phyloP scores from a whole-genome alignment of 1,139 yeast genomes.

The Blastobotrys persicus region DNA sequence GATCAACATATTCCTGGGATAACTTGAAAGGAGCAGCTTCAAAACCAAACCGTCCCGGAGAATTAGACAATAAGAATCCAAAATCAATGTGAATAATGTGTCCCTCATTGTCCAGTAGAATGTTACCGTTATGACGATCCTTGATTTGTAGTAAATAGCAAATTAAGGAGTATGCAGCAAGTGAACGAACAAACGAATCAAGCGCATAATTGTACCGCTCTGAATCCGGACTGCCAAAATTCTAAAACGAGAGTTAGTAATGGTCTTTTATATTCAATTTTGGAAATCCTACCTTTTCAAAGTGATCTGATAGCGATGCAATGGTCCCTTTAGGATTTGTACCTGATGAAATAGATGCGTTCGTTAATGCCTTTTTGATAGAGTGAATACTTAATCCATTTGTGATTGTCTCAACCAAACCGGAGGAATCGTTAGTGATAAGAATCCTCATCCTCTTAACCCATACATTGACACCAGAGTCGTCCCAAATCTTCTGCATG shows the following conservation, averaged over 20 bases:
- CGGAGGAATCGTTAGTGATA: constrained; percentile 86
- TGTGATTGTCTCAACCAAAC: constrained; percentile 91
- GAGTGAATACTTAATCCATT: constrained; percentile 93
- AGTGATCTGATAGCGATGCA: constrained; percentile 74
- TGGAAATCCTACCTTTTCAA: constrained; percentile 36
- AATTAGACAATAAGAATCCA: constrained; percentile 86
- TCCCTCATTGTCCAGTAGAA: constrained; percentile 90
- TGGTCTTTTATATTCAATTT: background rate
- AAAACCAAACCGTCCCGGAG: constrained; percentile 95
- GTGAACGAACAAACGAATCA: constrained; percentile 74
- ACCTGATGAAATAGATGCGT: constrained; percentile 62
- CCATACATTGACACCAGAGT: constrained; percentile 70
- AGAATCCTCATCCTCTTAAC: constrained; percentile 89
- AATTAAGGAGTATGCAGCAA: constrained; percentile 85
- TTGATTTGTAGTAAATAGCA: constrained; percentile 88
- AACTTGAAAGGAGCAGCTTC: constrained; percentile 96
- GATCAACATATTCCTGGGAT: constrained; percentile 80
- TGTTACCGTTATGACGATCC: constrained; percentile 95
- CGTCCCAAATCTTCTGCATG: constrained; percentile 80
- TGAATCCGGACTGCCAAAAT: constrained; percentile 61
- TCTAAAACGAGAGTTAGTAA: constrained; percentile 29
- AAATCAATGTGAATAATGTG: constrained; percentile 95
- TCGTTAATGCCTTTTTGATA: constrained; percentile 85
- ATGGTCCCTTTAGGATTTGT: constrained; percentile 67
- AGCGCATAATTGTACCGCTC: constrained; percentile 66